These are phyloP conservation scores for Scheffersomyces lignicola DNA, from an alignment of 1,139 yeast species.

Conservation along the genomic window DNA sequence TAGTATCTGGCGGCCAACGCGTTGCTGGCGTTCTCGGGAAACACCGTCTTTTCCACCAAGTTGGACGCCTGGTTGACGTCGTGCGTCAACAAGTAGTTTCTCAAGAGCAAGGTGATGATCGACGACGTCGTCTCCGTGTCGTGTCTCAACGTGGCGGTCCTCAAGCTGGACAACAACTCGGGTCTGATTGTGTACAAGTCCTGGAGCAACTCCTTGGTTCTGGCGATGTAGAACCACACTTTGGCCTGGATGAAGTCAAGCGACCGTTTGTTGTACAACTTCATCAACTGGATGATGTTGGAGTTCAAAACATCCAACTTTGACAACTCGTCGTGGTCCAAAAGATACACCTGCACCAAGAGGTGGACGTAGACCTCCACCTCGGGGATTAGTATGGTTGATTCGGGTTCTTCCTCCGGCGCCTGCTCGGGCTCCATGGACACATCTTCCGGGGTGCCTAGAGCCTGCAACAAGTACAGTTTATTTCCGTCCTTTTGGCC, in stretches of 20 bases:
- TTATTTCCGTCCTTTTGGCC: slow-evolving; percentile 31
- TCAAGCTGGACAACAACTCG: slow-evolving; percentile 67
- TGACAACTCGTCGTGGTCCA: slow-evolving; percentile 57
- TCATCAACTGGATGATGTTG: slow-evolving; percentile 55
- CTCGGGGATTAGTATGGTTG: slow-evolving; percentile 56
- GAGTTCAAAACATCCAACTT: slow-evolving; percentile 54
- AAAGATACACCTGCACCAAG: slow-evolving; percentile 71
- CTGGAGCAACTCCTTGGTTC: slow-evolving; percentile 70
- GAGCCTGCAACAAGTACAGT: slow-evolving; percentile 41
- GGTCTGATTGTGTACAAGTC: slow-evolving; percentile 67
- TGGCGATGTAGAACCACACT: slow-evolving; percentile 87
- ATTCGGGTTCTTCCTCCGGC: slow-evolving; percentile 14
- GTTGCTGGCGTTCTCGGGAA: slow-evolving; percentile 83
- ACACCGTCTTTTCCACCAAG: slow-evolving; percentile 83
- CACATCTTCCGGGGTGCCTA: slow-evolving; percentile 11
- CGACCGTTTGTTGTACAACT: slow-evolving; percentile 73
- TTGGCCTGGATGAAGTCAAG: slow-evolving; percentile 87
- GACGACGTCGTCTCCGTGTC: slow-evolving; percentile 91
- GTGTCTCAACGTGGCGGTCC: slow-evolving; percentile 90
- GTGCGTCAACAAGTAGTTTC: slow-evolving; percentile 76
- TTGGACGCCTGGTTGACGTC: slow-evolving; percentile 88
- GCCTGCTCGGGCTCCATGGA: slow-evolving; percentile 23
- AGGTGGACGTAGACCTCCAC: slow-evolving; percentile 79
- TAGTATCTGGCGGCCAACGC: slow-evolving; percentile 90
- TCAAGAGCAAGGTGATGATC: slow-evolving; percentile 75